These are phyloP conservation scores for Boletus rubroflammeus DNA, from an alignment of 768 basidiomycete species.

Conservation along the genomic window DNA sequence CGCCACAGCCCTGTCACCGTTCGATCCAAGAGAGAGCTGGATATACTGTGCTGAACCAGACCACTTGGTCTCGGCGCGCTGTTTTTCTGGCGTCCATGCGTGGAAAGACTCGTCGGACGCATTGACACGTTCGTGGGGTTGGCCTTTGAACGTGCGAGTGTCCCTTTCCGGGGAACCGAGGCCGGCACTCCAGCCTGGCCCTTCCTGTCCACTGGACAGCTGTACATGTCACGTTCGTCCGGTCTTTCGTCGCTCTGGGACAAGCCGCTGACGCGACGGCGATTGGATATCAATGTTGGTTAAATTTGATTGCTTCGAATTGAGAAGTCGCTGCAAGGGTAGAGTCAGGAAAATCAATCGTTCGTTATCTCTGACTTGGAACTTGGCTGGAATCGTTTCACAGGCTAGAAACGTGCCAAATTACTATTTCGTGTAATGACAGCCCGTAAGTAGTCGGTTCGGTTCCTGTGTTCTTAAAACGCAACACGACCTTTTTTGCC, in stretches of 20 bases:
- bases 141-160: slow-evolving; percentile 8
- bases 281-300: too few relatives aligned
- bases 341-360: slow-evolving; percentile 1
- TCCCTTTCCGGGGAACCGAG: neutral
- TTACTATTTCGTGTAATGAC: slow-evolving; percentile 12
- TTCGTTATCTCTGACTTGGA: slow-evolving; percentile 15
- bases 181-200: neutral
- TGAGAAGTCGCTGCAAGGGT: slow-evolving; percentile 13
- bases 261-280: neutral
- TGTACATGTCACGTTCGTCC: slow-evolving; percentile 22
- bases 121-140: slow-evolving; percentile 13
- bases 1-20: neutral
- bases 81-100: neutral
- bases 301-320: neutral
- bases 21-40: neutral
- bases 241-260: neutral
- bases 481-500: slow-evolving; percentile 9
- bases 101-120: too few relatives aligned
- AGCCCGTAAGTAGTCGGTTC: slow-evolving; percentile 6
- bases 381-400: slow-evolving; percentile 18
- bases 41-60: neutral
- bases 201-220: neutral
- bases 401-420: slow-evolving; percentile 26
- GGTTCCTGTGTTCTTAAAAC: slow-evolving; percentile 23
- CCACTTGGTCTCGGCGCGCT: neutral